Base-by-base conservation (phyloP, 768 basidiomycete species). In the Suillus placidus region DNA sequence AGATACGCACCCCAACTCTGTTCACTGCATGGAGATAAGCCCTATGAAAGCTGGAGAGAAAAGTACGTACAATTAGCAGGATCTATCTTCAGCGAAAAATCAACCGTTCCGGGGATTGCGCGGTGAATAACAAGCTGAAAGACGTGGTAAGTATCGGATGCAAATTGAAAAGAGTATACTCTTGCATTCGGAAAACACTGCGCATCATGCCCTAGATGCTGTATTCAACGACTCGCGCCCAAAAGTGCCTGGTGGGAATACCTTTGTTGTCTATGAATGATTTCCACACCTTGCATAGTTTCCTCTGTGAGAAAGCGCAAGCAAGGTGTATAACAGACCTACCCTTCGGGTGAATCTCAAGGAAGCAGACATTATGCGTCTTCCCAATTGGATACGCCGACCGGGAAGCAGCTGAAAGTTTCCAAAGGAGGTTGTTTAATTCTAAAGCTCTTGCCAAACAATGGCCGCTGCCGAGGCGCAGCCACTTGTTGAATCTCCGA, bases 221-320 rank as follows among this genome's bases (percentile, higher is more conserved):
- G 62, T 45, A 32, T 47, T 72, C 6, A 69, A 58, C 64, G 61
- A n/a, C 40, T 16, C 52, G 35, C 34, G 51, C 10, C 37, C 20
- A 47, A 40, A 49, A 35, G 51, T 55, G 20, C 30, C 18, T 34
- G 54, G 30, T 37, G 34, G 34, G 65, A 78, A 14, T 38, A 89
- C 92, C 92, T 82, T 87, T 84, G 69, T 87, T 91, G 54, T 88
- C 86, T 3, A 93, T 68, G 72, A 94, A 94, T 6, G 90, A 92
- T 71, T 87, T 84, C 93, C 92, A 94, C 62, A 94, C 92, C 92
- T 91, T 72, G 47, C 26, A 34, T 43, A 26, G 54, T 72, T 65
- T 13, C 47, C 54, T 10, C 20, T 60, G 34, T 58, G 52, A 64
- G 40, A 67, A 68, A 34, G 35, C 54, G 37, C 58, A 30, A 35